A percentile compares a stretch with the other conserved stretches of the same genome.
Evolutionary conservation across 352 stramenopile genomes (phyloP).

Genomic region (Pythium dissotocum): DNA sequence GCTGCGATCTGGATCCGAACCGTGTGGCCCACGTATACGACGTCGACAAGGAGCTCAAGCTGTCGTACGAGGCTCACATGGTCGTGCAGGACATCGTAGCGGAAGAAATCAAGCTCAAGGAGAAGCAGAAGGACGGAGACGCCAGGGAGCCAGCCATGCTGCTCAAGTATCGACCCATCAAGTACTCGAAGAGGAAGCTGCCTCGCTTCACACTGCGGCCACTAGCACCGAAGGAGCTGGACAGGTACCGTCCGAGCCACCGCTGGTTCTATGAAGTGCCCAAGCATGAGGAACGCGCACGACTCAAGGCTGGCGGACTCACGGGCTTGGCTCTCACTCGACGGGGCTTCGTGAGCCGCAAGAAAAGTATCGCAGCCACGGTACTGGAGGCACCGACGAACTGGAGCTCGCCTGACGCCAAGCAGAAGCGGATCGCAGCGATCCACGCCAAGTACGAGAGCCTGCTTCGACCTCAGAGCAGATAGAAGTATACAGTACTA

Average conservation of each 20-base stretch:
- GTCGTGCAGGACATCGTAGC: conserved; percentile 45
- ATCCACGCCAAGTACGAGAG: background rate
- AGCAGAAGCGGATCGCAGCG: background rate
- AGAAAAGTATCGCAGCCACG: background rate
- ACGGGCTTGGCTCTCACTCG: background rate
- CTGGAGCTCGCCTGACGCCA: background rate
- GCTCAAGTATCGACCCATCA: no score
- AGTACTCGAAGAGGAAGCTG: no score
- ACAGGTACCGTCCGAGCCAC: no score
- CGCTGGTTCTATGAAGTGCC: no score
- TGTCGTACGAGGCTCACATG: conserved; percentile 66
- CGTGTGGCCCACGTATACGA: conserved; percentile 67
- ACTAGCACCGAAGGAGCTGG: no score
- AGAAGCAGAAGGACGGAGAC: no score
- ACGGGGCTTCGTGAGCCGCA: background rate
- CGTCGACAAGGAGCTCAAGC: conserved; percentile 51
- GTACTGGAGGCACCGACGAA: background rate
- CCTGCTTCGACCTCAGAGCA: background rate
- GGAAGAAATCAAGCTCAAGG: conserved; percentile 10
- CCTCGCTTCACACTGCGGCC: no score
- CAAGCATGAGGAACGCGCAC: background rate
- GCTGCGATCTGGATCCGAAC: conserved; percentile 57
- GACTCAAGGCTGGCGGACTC: background rate
- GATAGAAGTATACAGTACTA: background rate
- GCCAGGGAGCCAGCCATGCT: no score